Evolutionary conservation across 192 early-diverging fungal genomes (phyloP), one percentile per base, ranked within the genome.

Genomic region (Umbelopsis vinacea): DNA sequence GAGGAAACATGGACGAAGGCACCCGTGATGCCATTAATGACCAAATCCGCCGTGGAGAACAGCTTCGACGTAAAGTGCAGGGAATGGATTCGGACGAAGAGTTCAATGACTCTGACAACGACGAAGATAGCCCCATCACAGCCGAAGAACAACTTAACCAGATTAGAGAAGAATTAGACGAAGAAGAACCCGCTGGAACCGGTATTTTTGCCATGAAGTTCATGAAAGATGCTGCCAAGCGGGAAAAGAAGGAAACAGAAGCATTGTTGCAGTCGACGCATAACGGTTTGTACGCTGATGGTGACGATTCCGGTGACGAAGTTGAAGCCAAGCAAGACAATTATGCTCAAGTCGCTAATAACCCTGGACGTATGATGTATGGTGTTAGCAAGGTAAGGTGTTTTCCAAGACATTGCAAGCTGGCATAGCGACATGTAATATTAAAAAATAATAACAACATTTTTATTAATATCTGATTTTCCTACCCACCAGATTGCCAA

Each of bases 201-300:
- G 95, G 95, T 38, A 69, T 99, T 22, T 93, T 96, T 74, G 90
- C 85, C 6, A 98, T 99, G 97, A 98, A 98, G 84, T 99, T 99
- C 75, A 99, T 99, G 98, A 93, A 94, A 81, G 87, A 91, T 66
- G 92, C 90, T 21, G 84, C 85, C 46, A 84, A 92, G 75, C 79
- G 86, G 63, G 76, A 89, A 66, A 77, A 82, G 68, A 74, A 87
- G 21, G 74, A 81, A 37, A 81, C 82, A 2, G 76, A 81, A 22
- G 73, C 75, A 10, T 60, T 84, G 6, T 76, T 86, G n/a, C 80
- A 81, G 15, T 83, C 86, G 69, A 76, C 77, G 57, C 74, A 84
- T 15, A 84, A 88, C 47, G 80, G 82, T 74, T 76, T 81, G 72
- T 76, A 81, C 35, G 74, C 76, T 14, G 78, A 79, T 2, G 76